Percentiles rank a stretch among this genome's conserved stretches.
Conservation (phyloP, 805 yeast species). For the Saccharomyces paradoxus region DNA sequence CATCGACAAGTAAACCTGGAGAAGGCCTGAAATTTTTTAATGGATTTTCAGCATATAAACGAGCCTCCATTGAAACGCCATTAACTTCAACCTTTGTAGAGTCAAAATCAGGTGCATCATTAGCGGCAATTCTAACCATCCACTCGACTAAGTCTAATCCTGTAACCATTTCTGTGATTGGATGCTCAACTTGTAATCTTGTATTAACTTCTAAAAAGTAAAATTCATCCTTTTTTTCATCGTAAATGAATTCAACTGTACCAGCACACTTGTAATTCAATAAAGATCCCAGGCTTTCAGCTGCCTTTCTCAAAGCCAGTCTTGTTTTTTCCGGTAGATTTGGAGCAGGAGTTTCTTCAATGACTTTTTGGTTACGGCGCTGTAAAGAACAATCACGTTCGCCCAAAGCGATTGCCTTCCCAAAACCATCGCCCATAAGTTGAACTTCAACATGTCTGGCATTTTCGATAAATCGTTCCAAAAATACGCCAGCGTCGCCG, state of each 20-base stretch:
- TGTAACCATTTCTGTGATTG: constrained; percentile 90
- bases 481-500: constrained; percentile 91
- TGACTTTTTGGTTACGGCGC: constrained; percentile 91
- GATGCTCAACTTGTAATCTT: constrained; percentile 95
- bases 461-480: constrained; percentile 89
- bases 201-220: constrained; percentile 95
- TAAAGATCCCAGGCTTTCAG: constrained; percentile 71
- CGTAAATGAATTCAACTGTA: constrained; percentile 92
- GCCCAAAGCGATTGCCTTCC: constrained; percentile 87
- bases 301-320: constrained; percentile 64
- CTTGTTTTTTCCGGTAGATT: constrained; percentile 78
- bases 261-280: constrained; percentile 95
- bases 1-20: constrained; percentile 87
- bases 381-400: constrained; percentile 97
- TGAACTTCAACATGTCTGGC: constrained; percentile 96
- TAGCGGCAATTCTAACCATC: constrained; percentile 92
- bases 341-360: constrained; percentile 98
- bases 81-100: constrained; percentile 46
- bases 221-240: constrained; percentile 76
- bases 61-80: constrained; percentile 95
- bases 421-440: constrained; percentile 92
- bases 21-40: constrained; percentile 91
- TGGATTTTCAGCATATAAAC: constrained; percentile 95
- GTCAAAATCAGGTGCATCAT: constrained; percentile 70
- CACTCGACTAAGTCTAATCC: constrained; percentile 93